These are phyloP conservation scores for Carex myosuroides DNA, from an alignment of 176 grass and related monocot species.

Conservation along the genomic window DNA sequence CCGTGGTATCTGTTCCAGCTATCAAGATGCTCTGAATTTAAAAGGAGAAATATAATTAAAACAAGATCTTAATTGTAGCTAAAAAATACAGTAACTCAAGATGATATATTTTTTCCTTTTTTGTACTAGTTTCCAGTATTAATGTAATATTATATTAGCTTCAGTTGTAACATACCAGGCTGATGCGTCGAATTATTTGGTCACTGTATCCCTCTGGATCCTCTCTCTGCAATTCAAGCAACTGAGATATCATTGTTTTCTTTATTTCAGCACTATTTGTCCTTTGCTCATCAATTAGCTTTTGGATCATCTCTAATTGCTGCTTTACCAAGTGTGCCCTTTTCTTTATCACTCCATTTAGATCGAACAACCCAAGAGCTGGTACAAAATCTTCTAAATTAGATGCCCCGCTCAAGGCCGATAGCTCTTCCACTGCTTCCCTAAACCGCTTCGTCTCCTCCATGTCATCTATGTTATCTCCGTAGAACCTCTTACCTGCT, in stretches of 20 bases:
- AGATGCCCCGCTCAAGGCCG: background rate
- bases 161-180: background rate
- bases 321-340: background rate
- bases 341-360: background rate
- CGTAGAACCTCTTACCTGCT: background rate
- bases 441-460: background rate
- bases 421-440: background rate
- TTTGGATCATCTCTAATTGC: background rate
- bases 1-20: conserved; percentile 26
- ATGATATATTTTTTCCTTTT: no score
- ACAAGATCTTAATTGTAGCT: no score
- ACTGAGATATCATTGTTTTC: background rate
- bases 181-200: background rate
- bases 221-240: conserved; percentile 13
- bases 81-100: no score
- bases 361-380: background rate
- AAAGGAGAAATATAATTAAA: no score
- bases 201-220: conserved; percentile 15
- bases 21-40: background rate
- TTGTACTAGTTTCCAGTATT: no score
- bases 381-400: conserved; percentile 19
- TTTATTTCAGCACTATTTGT: background rate
- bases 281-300: conserved; percentile 11
- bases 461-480: background rate
- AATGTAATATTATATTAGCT: no score